Evolutionary conservation across 2,329 filamentous ascomycete species (phyloP).

Genomic region (Torrubiella hemipterigena): DNA sequence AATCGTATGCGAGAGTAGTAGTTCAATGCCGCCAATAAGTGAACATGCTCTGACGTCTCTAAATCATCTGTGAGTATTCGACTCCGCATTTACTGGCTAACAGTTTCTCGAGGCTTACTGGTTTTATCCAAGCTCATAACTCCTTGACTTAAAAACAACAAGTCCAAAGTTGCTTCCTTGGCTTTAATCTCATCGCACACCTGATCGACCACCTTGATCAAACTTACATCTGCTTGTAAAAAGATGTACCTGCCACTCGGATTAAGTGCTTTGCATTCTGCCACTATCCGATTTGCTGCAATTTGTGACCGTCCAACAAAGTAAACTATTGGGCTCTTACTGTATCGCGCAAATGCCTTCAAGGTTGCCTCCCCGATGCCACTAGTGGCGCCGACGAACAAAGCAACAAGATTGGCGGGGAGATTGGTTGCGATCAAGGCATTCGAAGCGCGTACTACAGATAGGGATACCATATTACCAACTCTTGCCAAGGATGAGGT

Average conservation of each 20-base stretch:
- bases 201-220: constrained; percentile 34
- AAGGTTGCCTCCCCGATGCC: constrained; percentile 37
- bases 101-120: no score
- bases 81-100: background rate
- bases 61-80: background rate
- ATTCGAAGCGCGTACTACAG: constrained; percentile 20
- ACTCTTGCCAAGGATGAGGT: no score
- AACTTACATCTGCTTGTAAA: constrained; percentile 29
- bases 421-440: constrained; percentile 16
- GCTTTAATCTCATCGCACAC: constrained; percentile 35
- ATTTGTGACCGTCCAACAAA: constrained; percentile 33
- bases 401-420: constrained; percentile 27
- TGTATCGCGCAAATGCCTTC: constrained; percentile 27
- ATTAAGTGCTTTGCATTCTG: constrained; percentile 29
- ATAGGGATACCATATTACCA: constrained; percentile 21
- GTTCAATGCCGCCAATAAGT: background rate
- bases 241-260: constrained; percentile 32
- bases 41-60: no score
- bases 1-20: background rate
- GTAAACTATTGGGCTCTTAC: constrained; percentile 28
- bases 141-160: constrained; percentile 27
- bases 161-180: constrained; percentile 39
- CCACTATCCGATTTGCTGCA: constrained; percentile 24
- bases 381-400: constrained; percentile 38
- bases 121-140: no score